Conservation (phyloP, 345 rosid genomes). For the thale cress (Arabidopsis thaliana) region TAIR10.1 NC_003076.8:2662501-2663000, state of each 20-base stretch:
- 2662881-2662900: constrained; percentile 75
- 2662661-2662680: constrained; percentile 40
- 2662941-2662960: constrained; percentile 81
- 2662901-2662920: constrained; percentile 86
- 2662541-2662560: constrained; percentile 35
- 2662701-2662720: constrained; percentile 74
- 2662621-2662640: constrained; percentile 7
- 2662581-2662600: constrained; percentile 38
- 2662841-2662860: constrained; percentile 81
- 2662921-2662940: constrained; percentile 64
- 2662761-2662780: constrained; percentile 65
- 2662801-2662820: constrained; percentile 75
- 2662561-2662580: constrained; percentile 38
- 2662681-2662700: constrained; percentile 61
- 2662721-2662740: constrained; percentile 61
- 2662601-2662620: constrained; percentile 55
- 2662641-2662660: constrained; percentile 4
- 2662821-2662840: constrained; percentile 79
- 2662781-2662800: constrained; percentile 71
- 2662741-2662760: constrained; percentile 65
- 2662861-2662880: constrained; percentile 86
- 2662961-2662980: constrained; percentile 83
- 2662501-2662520: constrained; percentile 66
- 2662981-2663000: constrained; percentile 86
- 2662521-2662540: constrained; percentile 57